phyloP scores from a whole-genome alignment of 495 filamentous ascomycete genomes.

The Melanomma pulvis-pyrius region DNA sequence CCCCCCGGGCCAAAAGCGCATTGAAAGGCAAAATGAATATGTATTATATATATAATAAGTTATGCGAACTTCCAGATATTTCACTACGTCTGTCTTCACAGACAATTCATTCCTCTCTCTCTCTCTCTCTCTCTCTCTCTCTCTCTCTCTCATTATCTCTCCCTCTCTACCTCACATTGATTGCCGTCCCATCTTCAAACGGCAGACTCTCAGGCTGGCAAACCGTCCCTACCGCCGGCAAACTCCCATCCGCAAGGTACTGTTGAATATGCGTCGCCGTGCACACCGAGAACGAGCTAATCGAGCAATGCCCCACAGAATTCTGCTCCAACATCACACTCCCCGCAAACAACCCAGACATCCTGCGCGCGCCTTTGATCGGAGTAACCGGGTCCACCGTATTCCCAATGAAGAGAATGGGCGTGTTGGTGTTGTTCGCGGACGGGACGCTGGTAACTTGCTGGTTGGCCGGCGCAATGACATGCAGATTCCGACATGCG shows the following conservation, averaged over 20 bases:
- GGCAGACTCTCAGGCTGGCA: neutral
- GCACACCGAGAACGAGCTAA: neutral
- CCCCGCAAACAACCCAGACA: constrained; percentile 34
- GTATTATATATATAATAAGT: too few relatives aligned
- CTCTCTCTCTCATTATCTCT: neutral
- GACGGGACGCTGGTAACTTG: constrained; percentile 54
- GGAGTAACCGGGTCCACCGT: constrained; percentile 61
- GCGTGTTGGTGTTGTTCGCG: constrained; percentile 45
- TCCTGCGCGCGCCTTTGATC: constrained; percentile 49
- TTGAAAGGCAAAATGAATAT: too few relatives aligned
- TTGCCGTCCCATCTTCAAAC: neutral
- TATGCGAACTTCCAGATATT: too few relatives aligned
- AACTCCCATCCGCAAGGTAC: neutral
- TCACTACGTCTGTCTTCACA: neutral
- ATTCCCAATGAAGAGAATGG: constrained; percentile 59
- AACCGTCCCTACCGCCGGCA: neutral
- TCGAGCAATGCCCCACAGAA: neutral
- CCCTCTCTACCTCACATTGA: neutral
- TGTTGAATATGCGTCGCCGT: neutral
- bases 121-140: neutral
- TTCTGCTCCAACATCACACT: constrained; percentile 1
- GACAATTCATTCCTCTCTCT: neutral
- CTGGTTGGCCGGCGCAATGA: constrained; percentile 59
- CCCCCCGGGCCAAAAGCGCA: too few relatives aligned
- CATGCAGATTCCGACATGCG: constrained; percentile 40